Base-by-base conservation (phyloP, 192 early-diverging fungal species). In the Spizellomyces punctatus region DNA sequence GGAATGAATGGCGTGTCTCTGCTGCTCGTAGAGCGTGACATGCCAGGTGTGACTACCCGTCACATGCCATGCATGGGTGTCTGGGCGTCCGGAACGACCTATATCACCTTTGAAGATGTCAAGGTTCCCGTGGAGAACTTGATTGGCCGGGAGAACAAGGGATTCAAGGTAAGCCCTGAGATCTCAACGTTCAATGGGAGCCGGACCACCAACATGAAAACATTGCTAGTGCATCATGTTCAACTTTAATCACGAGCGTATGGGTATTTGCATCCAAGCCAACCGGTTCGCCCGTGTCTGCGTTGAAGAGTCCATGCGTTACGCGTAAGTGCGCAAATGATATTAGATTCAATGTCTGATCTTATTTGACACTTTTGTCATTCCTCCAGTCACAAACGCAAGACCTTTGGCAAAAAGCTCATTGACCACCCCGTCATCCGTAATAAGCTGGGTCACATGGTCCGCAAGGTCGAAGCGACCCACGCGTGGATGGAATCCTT, bases 271-370 rank as follows among this genome's bases (percentile, higher is more conserved):
- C 49, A 90, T 94, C 71, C 91, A 95, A 77, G 91, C 92, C 36
- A 95, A 80, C 55, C 88, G 93, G 22, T 91, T 95, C 52, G 87
- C 93, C 22, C 91, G 93, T 75, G 93, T 95, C 21, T 95, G 93
- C 67, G 86, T 89, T 59, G 91, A 94, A 75, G 93, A 95, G 66
- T 72, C 89, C 10, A 71, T 94, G 74, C 91, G 91, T 75, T 94
- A 93, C 77, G 91, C 90, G 58, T 71, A 62, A 46, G 69, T 71
- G 41, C 5, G 14, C 12, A n/a, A 54, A 54, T 54, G 50, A 19
- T 54, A n/a, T n/a, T 4, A 2, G 17, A 54, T 19, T 19, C 49
- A 4, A 54, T n/a, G 1, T 12, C 50, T 4, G 50, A 54, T 54
- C 4, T 19, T n/a, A 54, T 54, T 52, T 54, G 50, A 36, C 27